Evolutionary conservation across 805 yeast genomes (phyloP).

Genomic region (Priceomyces carsonii): DNA sequence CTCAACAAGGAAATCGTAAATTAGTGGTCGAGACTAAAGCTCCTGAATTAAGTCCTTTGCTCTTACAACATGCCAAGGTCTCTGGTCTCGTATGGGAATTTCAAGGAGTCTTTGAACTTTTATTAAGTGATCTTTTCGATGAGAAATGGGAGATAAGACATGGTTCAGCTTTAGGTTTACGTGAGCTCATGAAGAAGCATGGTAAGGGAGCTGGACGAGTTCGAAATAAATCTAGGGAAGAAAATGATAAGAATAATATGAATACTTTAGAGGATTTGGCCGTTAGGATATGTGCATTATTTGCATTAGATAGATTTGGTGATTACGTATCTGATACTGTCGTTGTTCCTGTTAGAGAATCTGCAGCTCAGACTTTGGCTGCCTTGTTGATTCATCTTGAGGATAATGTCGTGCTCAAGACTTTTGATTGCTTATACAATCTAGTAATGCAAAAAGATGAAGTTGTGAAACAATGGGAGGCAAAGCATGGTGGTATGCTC

Average conservation of each 20-base stretch:
- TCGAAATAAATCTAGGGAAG: conserved; percentile 56
- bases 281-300: conserved; percentile 78
- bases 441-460: conserved; percentile 67
- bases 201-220: conserved; percentile 86
- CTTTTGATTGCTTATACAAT: conserved; percentile 65
- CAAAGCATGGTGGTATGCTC: conserved; percentile 96
- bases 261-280: conserved; percentile 84
- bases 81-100: conserved; percentile 88
- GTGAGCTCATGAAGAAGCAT: conserved; percentile 82
- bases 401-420: conserved; percentile 54
- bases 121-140: conserved; percentile 75
- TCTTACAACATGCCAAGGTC: conserved; percentile 69
- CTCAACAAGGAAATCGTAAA: conserved; percentile 78
- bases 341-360: conserved; percentile 97
- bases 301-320: conserved; percentile 93
- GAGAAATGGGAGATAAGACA: conserved; percentile 95
- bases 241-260: conserved; percentile 66
- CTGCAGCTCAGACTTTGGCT: conserved; percentile 92
- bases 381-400: conserved; percentile 79
- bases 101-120: conserved; percentile 85
- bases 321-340: conserved; percentile 97
- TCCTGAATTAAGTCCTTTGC: conserved; percentile 62
- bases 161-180: conserved; percentile 89
- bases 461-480: conserved; percentile 79
- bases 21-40: conserved; percentile 80